phyloP scores from a whole-genome alignment of 768 basidiomycete species.

The Termitomyces bulborhizus region DNA sequence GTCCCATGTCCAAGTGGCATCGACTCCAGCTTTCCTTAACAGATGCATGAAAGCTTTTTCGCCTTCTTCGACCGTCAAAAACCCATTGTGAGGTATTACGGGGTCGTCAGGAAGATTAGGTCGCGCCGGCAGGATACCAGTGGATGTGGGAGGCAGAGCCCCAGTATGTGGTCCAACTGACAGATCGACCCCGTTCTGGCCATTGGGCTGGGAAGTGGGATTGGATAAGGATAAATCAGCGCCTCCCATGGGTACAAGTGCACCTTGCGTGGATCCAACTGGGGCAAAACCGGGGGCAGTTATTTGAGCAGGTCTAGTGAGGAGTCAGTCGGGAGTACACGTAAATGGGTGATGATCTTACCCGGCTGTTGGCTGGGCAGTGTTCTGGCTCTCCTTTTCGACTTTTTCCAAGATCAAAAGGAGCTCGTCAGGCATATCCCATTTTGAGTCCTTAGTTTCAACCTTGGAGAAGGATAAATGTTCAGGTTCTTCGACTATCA shows the following conservation, averaged over 20 bases:
- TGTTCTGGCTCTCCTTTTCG: conserved; percentile 59
- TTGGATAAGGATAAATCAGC: conserved; percentile 42
- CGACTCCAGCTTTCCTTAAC: conserved; percentile 83
- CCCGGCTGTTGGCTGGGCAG: conserved; percentile 28
- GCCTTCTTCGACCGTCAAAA: conserved; percentile 79
- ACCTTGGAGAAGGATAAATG: conserved; percentile 38
- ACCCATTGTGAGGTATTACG: conserved; percentile 86
- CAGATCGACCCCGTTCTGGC: conserved; percentile 43
- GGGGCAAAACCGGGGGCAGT: conserved; percentile 38
- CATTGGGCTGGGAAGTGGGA: conserved; percentile 42
- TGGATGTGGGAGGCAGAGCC: conserved; percentile 51
- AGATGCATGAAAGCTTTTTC: conserved; percentile 93
- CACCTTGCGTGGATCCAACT: conserved; percentile 44
- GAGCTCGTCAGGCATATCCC: conserved; percentile 96
- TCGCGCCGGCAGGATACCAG: conserved; percentile 60
- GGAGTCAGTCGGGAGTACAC: background rate
- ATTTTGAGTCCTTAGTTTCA: conserved; percentile 89
- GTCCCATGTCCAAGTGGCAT: conserved; percentile 96
- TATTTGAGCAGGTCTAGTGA: conserved; percentile 24
- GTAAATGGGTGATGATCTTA: conserved; percentile 11
- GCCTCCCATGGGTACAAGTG: conserved; percentile 47
- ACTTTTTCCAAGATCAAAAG: conserved; percentile 79
- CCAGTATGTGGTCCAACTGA: conserved; percentile 48
- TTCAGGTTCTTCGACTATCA: background rate
- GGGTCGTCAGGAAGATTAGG: conserved; percentile 84